A percentile compares a stretch with the other conserved stretches of the same genome.
phyloP scores from a whole-genome alignment of 257 asterid species.

The Gentiana macrophylla region DNA sequence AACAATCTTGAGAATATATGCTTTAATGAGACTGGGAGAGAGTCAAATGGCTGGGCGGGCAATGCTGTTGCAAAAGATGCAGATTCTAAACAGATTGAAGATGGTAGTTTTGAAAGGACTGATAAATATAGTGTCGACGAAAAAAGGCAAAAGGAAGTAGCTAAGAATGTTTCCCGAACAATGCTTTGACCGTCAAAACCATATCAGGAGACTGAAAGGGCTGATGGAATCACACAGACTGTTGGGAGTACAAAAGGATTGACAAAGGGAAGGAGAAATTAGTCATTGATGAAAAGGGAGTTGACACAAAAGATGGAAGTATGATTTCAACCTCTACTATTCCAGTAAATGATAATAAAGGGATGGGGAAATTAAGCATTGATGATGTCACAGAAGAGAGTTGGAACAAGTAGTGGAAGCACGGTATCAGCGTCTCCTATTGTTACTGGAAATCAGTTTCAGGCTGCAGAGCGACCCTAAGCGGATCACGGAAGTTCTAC shows the following conservation, averaged over 20 bases:
- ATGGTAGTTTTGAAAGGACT: slow-evolving; percentile 12
- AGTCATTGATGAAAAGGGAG: too few species aligned
- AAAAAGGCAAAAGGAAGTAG: slow-evolving; percentile 26
- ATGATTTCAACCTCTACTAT: too few species aligned
- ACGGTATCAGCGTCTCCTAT: slow-evolving; percentile 16
- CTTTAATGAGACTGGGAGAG: slow-evolving; percentile 18
- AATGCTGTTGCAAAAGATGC: slow-evolving; percentile 11
- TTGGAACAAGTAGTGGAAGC: slow-evolving; percentile 13
- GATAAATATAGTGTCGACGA: slow-evolving; percentile 20
- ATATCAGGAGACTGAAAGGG: slow-evolving; percentile 10
- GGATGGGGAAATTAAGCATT: slow-evolving; percentile 37
- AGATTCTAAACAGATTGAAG: slow-evolving; percentile 15
- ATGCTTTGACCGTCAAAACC: slow-evolving; percentile 11
- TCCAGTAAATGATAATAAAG: slow-evolving; percentile 8
- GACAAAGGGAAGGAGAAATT: too few species aligned
- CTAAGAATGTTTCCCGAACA: slow-evolving; percentile 8
- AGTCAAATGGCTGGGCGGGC: slow-evolving; percentile 4
- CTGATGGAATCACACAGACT: slow-evolving; percentile 7
- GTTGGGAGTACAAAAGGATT: background rate
- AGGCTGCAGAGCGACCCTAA: slow-evolving; percentile 17
- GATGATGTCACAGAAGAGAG: slow-evolving; percentile 10
- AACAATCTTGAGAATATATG: slow-evolving; percentile 4
- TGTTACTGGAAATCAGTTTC: slow-evolving; percentile 10
- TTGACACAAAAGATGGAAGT: too few species aligned
- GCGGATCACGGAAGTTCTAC: slow-evolving; percentile 13